phyloP scores from a whole-genome alignment of 148 eudicot genomes.

The Mesembryanthemum crystallinum region DNA sequence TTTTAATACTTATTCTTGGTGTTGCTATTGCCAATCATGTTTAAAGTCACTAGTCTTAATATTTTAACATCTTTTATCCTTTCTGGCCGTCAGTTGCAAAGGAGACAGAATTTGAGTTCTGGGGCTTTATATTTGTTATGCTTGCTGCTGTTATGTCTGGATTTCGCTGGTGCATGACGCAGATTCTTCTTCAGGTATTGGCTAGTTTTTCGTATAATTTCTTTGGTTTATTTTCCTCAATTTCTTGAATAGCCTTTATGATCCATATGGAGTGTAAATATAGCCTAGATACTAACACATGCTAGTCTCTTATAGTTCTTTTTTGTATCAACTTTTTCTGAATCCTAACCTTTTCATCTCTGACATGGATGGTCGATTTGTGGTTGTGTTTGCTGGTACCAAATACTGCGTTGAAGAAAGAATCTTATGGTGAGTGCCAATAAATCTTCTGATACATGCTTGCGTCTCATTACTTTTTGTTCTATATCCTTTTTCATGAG shows the following conservation, averaged over 20 bases:
- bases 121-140: constrained; percentile 97
- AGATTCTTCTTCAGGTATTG: constrained; percentile 96
- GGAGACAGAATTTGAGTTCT: constrained; percentile 92
- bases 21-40: neutral
- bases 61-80: neutral
- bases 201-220: constrained; percentile 8
- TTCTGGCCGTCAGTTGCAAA: constrained; percentile 59
- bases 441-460: constrained; percentile 1
- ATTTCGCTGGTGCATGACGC: constrained; percentile 98
- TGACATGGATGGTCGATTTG: constrained; percentile 16
- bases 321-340: constrained; percentile 7
- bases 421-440: constrained; percentile 69
- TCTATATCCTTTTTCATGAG: neutral
- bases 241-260: no score
- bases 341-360: constrained; percentile 16
- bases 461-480: neutral
- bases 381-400: constrained; percentile 30
- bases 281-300: neutral
- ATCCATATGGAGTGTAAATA: neutral
- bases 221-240: neutral
- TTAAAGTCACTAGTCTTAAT: neutral
- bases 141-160: constrained; percentile 99
- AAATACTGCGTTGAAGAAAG: constrained; percentile 58
- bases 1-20: neutral
- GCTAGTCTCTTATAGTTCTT: neutral